Evolutionary conservation across 371 early-diverging fungal genomes (phyloP).

Genomic region (Basidiobolus meristosporus): DNA sequence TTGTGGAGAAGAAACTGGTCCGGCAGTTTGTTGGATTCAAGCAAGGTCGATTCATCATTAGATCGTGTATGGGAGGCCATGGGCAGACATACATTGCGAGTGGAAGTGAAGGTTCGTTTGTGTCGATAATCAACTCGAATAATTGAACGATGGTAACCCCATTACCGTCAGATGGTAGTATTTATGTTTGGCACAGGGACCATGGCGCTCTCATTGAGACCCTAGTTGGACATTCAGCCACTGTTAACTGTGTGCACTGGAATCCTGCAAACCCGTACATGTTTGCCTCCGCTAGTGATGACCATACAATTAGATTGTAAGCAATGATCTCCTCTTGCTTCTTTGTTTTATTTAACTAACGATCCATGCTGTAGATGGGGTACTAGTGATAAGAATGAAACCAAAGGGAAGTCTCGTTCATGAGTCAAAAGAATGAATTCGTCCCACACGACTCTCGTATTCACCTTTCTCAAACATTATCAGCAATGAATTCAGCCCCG

Average conservation of each 20-base stretch:
- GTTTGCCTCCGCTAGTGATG: conserved; percentile 89
- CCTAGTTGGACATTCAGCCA: conserved; percentile 63
- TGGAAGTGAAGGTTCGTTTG: conserved; percentile 80
- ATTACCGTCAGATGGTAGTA: conserved; percentile 36
- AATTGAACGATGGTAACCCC: too few species aligned
- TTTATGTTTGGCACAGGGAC: conserved; percentile 85
- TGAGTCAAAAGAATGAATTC: too few species aligned
- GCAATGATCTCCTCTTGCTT: too few species aligned
- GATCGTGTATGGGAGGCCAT: conserved; percentile 80
- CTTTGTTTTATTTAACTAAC: too few species aligned
- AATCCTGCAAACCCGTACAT: conserved; percentile 35
- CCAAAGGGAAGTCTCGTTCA: too few species aligned
- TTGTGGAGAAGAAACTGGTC: conserved; percentile 38
- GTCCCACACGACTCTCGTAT: too few species aligned
- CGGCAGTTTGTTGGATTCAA: conserved; percentile 65
- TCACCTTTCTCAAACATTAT: too few species aligned
- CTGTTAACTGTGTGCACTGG: conserved; percentile 80
- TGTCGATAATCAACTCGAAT: too few species aligned
- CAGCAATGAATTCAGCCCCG: too few species aligned
- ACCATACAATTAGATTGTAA: conserved; percentile 81
- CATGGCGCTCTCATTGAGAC: conserved; percentile 48
- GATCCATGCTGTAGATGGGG: too few species aligned
- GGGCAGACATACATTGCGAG: conserved; percentile 64
- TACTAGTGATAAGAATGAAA: too few species aligned
- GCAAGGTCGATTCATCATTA: conserved; percentile 72